phyloP scores from a whole-genome alignment of 1,284 basidiomycete species.

The Xerocomus minutiporus region DNA sequence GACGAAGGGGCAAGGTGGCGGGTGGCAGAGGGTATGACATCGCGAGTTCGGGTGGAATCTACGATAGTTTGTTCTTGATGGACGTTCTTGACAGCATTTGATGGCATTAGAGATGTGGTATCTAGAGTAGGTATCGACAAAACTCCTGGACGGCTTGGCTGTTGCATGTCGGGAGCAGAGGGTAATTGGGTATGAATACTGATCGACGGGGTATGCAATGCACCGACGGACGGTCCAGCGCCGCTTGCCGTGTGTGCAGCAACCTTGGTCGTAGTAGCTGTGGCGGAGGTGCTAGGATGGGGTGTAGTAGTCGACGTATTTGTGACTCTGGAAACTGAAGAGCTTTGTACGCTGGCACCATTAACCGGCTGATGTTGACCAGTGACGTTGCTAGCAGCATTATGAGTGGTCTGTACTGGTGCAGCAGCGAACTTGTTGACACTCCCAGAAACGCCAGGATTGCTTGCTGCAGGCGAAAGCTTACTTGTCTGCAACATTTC shows the following conservation, averaged over 20 bases:
- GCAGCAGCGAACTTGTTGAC: constrained; percentile 10
- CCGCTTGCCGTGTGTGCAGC: neutral
- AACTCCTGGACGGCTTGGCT: constrained; percentile 15
- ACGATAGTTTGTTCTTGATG: constrained; percentile 19
- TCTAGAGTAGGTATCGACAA: constrained; percentile 16
- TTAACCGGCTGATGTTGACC: constrained; percentile 13
- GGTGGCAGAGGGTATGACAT: constrained; percentile 11
- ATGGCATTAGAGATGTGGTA: constrained; percentile 10
- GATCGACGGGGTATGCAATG: constrained; percentile 7
- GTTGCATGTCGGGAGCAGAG: constrained; percentile 20
- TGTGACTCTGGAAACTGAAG: constrained; percentile 10
- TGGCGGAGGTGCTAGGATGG: constrained; percentile 1
- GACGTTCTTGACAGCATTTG: constrained; percentile 16
- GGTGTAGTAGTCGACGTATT: constrained; percentile 2
- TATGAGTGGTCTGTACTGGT: constrained; percentile 8
- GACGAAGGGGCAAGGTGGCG: constrained; percentile 23
- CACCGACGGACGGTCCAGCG: constrained; percentile 5
- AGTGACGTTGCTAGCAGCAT: neutral
- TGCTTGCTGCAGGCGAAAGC: constrained; percentile 6
- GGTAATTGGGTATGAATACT: constrained; percentile 11
- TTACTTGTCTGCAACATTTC: constrained; percentile 25
- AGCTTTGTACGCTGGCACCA: constrained; percentile 4
- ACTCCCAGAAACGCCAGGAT: neutral
- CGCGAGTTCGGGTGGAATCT: constrained; percentile 26
- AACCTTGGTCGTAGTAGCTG: constrained; percentile 9